Evolutionary conservation across 495 filamentous ascomycete genomes (phyloP).

Genomic region (Hypoxylon fragiforme): DNA sequence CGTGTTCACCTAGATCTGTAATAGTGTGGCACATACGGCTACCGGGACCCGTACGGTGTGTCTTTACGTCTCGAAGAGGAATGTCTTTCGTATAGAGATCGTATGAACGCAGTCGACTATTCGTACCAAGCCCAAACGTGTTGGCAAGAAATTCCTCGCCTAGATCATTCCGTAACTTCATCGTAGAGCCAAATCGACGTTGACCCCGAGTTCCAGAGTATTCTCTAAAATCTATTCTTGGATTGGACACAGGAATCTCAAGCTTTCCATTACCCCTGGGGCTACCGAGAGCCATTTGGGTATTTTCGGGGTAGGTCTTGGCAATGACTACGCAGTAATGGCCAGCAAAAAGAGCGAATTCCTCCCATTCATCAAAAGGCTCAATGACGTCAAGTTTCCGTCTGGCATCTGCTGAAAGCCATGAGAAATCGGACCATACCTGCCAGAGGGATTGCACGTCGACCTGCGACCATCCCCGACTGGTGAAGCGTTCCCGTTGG

Average conservation of each 20-base stretch:
- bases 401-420: slow-evolving; percentile 60
- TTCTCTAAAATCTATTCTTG: slow-evolving; percentile 26
- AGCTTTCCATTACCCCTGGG: neutral
- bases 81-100: slow-evolving; percentile 56
- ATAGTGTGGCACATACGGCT: slow-evolving; percentile 78
- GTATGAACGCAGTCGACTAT: slow-evolving; percentile 60
- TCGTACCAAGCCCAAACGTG: slow-evolving; percentile 64
- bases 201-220: slow-evolving; percentile 41
- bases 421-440: slow-evolving; percentile 70
- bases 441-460: slow-evolving; percentile 71
- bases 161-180: slow-evolving; percentile 26
- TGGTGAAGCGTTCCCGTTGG: slow-evolving; percentile 68
- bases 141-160: slow-evolving; percentile 39
- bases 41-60: slow-evolving; percentile 44
- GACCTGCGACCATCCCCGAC: slow-evolving; percentile 65
- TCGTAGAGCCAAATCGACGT: slow-evolving; percentile 47
- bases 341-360: slow-evolving; percentile 81
- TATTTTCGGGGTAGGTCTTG: slow-evolving; percentile 11
- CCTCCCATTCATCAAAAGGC: slow-evolving; percentile 95
- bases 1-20: slow-evolving; percentile 55
- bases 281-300: neutral
- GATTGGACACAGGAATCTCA: neutral
- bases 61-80: slow-evolving; percentile 27
- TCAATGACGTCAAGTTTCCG: slow-evolving; percentile 66
- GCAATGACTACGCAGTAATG: slow-evolving; percentile 87